Percentiles rank a stretch among this genome's conserved stretches.
phyloP scores from a whole-genome alignment of 768 basidiomycete genomes.

The Calocybe indica region DNA sequence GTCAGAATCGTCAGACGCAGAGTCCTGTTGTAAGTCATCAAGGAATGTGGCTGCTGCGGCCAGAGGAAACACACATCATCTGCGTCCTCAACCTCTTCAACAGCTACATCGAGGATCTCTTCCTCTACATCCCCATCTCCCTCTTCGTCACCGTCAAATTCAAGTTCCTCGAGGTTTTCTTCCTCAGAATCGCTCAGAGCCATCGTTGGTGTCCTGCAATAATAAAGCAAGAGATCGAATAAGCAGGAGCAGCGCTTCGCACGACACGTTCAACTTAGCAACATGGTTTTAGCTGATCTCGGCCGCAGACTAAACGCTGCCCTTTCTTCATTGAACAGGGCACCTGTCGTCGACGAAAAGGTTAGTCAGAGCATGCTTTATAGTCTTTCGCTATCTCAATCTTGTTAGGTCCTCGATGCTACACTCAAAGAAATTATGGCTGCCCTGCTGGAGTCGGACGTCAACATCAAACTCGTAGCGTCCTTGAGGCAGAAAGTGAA shows the following conservation, averaged over 20 bases:
- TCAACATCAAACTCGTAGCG: conserved; percentile 95
- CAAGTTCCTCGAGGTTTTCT: conserved; percentile 53
- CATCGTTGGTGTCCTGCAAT: conserved; percentile 24
- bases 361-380: conserved; percentile 30
- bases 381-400: too few species aligned
- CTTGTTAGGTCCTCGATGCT: conserved; percentile 78
- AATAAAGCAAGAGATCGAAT: neutral
- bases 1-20: conserved; percentile 55
- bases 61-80: conserved; percentile 56
- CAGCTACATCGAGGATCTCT: conserved; percentile 30
- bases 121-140: conserved; percentile 49
- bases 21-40: conserved; percentile 34
- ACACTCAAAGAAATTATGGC: conserved; percentile 93
- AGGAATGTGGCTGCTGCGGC: neutral
- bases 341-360: conserved; percentile 88
- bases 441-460: conserved; percentile 92
- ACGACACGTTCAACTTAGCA: conserved; percentile 17
- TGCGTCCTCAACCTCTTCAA: conserved; percentile 57
- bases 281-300: conserved; percentile 95
- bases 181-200: conserved; percentile 58
- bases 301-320: conserved; percentile 93
- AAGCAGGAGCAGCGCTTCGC: conserved; percentile 7
- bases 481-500: conserved; percentile 86
- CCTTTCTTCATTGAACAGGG: conserved; percentile 81
- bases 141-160: conserved; percentile 47